phyloP scores from a whole-genome alignment of 257 asterid genomes.

The Solanum bukasovii region DNA sequence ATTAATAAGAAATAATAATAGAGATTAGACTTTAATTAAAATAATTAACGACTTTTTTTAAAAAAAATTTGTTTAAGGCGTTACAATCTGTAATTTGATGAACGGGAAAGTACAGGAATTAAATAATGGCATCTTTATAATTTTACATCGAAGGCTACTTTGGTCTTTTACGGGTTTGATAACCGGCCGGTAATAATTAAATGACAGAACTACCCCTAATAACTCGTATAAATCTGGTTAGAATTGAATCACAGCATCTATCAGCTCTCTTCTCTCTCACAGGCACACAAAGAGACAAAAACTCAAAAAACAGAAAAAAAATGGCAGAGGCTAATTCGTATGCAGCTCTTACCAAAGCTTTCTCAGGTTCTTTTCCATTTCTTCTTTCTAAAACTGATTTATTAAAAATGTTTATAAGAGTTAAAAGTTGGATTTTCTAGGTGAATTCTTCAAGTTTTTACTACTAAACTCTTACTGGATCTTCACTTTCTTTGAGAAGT shows the following conservation, averaged over 20 bases:
- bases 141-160: neutral
- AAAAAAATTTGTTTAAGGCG: neutral
- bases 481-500: neutral
- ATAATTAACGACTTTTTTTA: neutral
- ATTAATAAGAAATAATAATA: neutral
- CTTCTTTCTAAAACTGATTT: neutral
- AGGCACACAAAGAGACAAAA: neutral
- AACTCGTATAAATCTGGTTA: neutral
- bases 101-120: neutral
- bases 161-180: neutral
- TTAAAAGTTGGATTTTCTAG: neutral
- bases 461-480: neutral
- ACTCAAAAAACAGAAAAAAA: neutral
- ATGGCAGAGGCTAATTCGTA: constrained; percentile 53
- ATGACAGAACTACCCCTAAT: neutral
- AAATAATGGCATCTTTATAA: neutral
- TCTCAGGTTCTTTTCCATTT: constrained; percentile 38
- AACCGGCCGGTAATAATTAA: neutral
- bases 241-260: neutral
- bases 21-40: neutral
- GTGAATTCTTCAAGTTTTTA: neutral
- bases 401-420: neutral
- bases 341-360: constrained; percentile 51
- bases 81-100: neutral
- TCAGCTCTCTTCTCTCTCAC: neutral